Evolutionary conservation across 108 stramenopile species (phyloP), one percentile per base, ranked within the genome.

Genomic region (Asterionellopsis glacialis): DNA sequence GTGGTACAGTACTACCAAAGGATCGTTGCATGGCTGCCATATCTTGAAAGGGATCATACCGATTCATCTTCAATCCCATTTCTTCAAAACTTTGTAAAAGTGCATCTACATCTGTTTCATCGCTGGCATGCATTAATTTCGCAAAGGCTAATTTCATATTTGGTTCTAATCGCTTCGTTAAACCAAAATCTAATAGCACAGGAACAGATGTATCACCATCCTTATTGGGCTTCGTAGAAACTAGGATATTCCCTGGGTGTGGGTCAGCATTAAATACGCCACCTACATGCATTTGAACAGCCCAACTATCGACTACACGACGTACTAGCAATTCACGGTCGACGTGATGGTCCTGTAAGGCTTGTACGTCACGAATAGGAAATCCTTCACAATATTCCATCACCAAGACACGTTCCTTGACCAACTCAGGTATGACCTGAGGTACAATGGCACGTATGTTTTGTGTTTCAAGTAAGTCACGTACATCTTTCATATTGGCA

Each of bases 241-340:
- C 75, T 39, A 87, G 51, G 18, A 90, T 59, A 48, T 90, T 90
- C 15, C 67, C 73, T 0, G 40, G 71, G 57, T 91, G 90, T 15
- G 87, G 90, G 59, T 91, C 90, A 1, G 78, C 83, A 42, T 91
- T 84, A 63, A 87, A 88, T 18, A 84, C 55, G 15, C 79, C 82
- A 28, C 73, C 65, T 10, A 75, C 56, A 54, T 80, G 73, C 54
- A 91, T 81, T 63, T 80, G 79, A 47, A 64, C 68, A 6, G 83
- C 90, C 75, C 81, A 88, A 22, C 85, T 77, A 50, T 62, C 47
- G 25, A 72, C 77, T 16, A 90, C 54, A 16, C 77, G 67, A 33
- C 76, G 57, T 45, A 83, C 51, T 11, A 90, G 23, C 9, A 54
- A 51, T 11, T 57, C 69, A 24, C 79, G 69, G 38, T 81, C 73